These are phyloP conservation scores for Achaetomiella virescens DNA, from an alignment of 495 filamentous ascomycete genomes.

Conservation along the genomic window DNA sequence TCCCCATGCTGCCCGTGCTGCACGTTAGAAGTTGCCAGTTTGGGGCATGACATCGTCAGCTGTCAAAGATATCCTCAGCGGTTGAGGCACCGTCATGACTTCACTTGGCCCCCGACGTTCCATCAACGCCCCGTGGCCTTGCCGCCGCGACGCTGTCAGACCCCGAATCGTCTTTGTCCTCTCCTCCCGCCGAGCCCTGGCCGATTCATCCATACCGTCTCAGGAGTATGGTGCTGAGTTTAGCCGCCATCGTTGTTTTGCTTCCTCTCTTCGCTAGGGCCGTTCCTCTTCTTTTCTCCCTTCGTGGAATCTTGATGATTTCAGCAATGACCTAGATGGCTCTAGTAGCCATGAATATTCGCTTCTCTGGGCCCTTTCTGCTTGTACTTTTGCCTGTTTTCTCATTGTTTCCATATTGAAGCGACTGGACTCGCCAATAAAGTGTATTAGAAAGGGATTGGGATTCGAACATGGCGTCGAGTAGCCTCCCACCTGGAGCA, in stretches of 20 bases:
- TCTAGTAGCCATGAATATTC: conserved; percentile 31
- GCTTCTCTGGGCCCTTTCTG: conserved; percentile 29
- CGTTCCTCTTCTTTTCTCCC: conserved; percentile 14
- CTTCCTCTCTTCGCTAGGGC: conserved; percentile 20
- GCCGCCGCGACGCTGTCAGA: conserved; percentile 4
- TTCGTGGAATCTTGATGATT: conserved; percentile 33
- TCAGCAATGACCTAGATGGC: conserved; percentile 35
- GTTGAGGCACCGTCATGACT: neutral
- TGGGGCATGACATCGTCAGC: conserved; percentile 6
- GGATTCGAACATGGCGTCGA: conserved; percentile 27
- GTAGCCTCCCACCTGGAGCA: conserved; percentile 34
- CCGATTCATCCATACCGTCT: conserved; percentile 30
- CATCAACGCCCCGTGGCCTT: neutral
- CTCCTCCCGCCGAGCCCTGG: conserved; percentile 21
- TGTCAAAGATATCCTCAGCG: neutral
- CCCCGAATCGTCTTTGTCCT: conserved; percentile 21
- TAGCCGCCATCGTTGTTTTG: conserved; percentile 25
- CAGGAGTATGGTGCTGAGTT: conserved; percentile 28
- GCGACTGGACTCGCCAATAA: conserved; percentile 41
- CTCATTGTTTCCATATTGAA: conserved; percentile 11
- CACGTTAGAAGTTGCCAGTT: conserved; percentile 20
- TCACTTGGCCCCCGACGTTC: neutral
- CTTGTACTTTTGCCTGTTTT: conserved; percentile 24
- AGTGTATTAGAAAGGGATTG: conserved; percentile 8
- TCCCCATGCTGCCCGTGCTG: conserved; percentile 28